Evolutionary conservation across 2,329 filamentous ascomycete genomes (phyloP), one percentile per base, ranked within the genome.

Genomic region (Aureobasidium zeae): DNA sequence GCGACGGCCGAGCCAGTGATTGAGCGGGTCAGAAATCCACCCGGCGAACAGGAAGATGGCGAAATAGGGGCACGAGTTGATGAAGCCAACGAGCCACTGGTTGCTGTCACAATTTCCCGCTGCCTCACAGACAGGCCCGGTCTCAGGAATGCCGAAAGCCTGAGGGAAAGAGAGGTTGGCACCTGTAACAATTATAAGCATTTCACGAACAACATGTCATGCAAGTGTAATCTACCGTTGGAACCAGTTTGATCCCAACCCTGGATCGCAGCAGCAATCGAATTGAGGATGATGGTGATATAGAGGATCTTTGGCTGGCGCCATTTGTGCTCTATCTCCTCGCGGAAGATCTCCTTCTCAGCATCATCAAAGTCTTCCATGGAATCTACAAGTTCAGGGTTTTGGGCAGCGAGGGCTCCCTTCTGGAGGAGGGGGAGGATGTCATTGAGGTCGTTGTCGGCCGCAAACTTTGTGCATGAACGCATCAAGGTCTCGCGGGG

Each of bases 1-100:
- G 4, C 63, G 54, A 29, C 64, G 49, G 20, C 55, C 57, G 13
- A 60, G 39, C 22, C 46, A 49, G 24, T 55, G 46, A 44, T 59
- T 59, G 34, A 58, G 28, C 2, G 57, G 56, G 29, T 57, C 45
- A 10, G 48, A 50, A 3, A 48, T 29, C 48, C 48, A 50, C 28
- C 39, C 57, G 53, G n/a, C 59, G 49, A 48, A 31, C 11, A 48
- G 21, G 16, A 26, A 29, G 15, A 43, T 37, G 17, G 70, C 71
- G 38, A 78, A 64, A 43, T 79, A 74, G 0, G 72, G 65, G 35
- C 64, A 71, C 16, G 73, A 67, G 49, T 86, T 86, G 49, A 86
- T 66, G 2, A 83, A 61, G 32, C 82, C 82, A n/a, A 83, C 66
- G 24, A 83, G 64, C 67, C 74, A 77, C 24, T 66, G 64, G 17